Percentiles rank a stretch among this genome's conserved stretches.
phyloP scores from a whole-genome alignment of 306 rosid genomes.

The Astragalus glycyphyllos region DNA sequence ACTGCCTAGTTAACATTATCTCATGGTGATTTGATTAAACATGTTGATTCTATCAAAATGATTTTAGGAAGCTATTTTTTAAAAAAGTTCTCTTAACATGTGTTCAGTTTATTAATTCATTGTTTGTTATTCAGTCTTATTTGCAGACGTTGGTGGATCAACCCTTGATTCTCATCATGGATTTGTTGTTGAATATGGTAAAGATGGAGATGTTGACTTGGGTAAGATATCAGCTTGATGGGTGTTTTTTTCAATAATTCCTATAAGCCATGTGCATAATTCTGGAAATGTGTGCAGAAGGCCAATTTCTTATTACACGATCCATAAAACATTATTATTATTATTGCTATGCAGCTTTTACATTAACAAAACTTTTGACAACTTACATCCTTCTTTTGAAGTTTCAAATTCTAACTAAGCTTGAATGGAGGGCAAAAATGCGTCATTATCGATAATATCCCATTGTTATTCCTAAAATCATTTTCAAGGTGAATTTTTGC shows the following conservation, averaged over 20 bases:
- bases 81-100: background rate
- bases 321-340: constrained; percentile 13
- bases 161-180: constrained; percentile 70
- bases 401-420: constrained; percentile 38
- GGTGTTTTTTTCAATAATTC: constrained; percentile 33
- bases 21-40: constrained; percentile 27
- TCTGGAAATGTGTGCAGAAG: constrained; percentile 25
- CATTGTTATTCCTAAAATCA: too few relatives aligned
- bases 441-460: constrained; percentile 16
- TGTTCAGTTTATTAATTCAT: constrained; percentile 24
- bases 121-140: constrained; percentile 54
- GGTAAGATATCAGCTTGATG: constrained; percentile 49
- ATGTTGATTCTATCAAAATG: constrained; percentile 34
- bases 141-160: constrained; percentile 60
- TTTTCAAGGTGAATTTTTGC: too few relatives aligned
- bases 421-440: constrained; percentile 6
- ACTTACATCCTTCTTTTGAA: constrained; percentile 34
- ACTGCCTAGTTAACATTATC: too few relatives aligned
- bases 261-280: constrained; percentile 7
- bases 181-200: constrained; percentile 64
- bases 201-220: constrained; percentile 62
- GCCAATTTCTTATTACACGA: constrained; percentile 29
- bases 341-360: constrained; percentile 24
- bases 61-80: constrained; percentile 5
- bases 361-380: constrained; percentile 17